Evolutionary conservation across 176 grass and related monocot species (phyloP).

Genomic region (Cenchrus americanus): DNA sequence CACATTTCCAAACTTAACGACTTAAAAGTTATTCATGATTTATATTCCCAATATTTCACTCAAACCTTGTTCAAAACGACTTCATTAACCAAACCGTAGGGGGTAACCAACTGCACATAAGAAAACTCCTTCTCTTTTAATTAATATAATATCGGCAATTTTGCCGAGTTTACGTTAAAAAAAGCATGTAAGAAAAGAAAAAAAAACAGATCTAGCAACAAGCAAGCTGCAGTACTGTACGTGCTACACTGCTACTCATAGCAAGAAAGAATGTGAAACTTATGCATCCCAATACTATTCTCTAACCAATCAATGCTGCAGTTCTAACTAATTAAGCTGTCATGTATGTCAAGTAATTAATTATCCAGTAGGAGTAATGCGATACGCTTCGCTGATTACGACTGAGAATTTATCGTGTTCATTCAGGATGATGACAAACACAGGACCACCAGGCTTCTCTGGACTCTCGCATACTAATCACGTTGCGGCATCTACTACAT

Average conservation of each 20-base stretch:
- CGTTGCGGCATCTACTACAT: neutral
- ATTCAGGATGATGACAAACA: neutral
- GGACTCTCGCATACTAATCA: neutral
- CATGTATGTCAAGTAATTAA: neutral
- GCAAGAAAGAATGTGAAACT: neutral
- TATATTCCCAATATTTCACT: too few species aligned
- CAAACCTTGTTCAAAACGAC: too few species aligned
- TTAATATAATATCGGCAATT: too few species aligned
- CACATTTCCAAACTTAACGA: too few species aligned
- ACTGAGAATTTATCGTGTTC: neutral
- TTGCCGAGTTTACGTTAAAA: too few species aligned
- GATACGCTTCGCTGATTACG: neutral
- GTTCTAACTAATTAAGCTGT: neutral
- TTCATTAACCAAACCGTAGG: too few species aligned
- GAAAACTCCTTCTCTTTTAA: too few species aligned
- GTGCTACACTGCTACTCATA: neutral
- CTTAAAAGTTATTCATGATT: too few species aligned
- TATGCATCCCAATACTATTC: neutral
- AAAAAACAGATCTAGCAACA: neutral
- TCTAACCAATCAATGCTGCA: neutral
- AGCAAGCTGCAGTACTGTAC: neutral
- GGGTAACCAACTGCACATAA: too few species aligned
- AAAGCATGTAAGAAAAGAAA: neutral
- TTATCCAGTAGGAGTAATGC: neutral
- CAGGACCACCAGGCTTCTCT: neutral